These are phyloP conservation scores for Ustilago nuda DNA, from an alignment of 1,284 basidiomycete species.

Conservation along the genomic window DNA sequence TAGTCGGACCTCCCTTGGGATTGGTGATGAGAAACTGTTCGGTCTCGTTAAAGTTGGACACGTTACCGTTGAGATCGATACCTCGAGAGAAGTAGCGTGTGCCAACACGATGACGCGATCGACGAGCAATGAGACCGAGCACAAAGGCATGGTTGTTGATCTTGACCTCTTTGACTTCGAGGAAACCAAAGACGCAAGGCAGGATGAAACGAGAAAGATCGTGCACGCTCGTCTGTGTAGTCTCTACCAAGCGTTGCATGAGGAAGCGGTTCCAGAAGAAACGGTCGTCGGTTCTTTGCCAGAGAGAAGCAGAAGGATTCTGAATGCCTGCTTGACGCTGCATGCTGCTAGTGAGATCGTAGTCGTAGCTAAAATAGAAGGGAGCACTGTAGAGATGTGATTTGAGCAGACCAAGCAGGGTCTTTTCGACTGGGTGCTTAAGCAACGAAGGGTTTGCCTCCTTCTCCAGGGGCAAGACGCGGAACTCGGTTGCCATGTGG, in stretches of 20 bases:
- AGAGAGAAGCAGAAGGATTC: constrained; percentile 75
- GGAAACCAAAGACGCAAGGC: constrained; percentile 75
- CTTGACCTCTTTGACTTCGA: constrained; percentile 83
- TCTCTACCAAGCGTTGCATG: constrained; percentile 55
- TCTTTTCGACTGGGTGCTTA: constrained; percentile 84
- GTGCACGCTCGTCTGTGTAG: constrained; percentile 66
- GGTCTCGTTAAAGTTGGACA: constrained; percentile 72
- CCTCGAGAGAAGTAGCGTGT: constrained; percentile 98
- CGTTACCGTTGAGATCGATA: constrained; percentile 77
- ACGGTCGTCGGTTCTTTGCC: constrained; percentile 84
- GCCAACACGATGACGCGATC: constrained; percentile 91
- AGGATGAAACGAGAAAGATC: constrained; percentile 86
- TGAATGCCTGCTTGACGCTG: constrained; percentile 80
- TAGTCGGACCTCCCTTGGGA: constrained; percentile 63
- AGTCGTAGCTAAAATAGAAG: constrained; percentile 91
- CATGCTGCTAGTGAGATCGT: constrained; percentile 87
- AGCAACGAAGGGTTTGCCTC: constrained; percentile 76
- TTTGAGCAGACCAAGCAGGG: constrained; percentile 85
- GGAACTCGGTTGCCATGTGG: constrained; percentile 90
- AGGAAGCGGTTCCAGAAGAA: constrained; percentile 97
- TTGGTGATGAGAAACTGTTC: constrained; percentile 74
- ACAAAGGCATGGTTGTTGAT: constrained; percentile 85
- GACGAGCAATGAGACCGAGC: constrained; percentile 88
- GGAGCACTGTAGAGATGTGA: constrained; percentile 83
- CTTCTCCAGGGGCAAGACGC: constrained; percentile 83